Percentiles rank a stretch among this genome's conserved stretches.
Evolutionary conservation across 2,329 filamentous ascomycete genomes (phyloP).

Genomic region (Curvularia spicifera): DNA sequence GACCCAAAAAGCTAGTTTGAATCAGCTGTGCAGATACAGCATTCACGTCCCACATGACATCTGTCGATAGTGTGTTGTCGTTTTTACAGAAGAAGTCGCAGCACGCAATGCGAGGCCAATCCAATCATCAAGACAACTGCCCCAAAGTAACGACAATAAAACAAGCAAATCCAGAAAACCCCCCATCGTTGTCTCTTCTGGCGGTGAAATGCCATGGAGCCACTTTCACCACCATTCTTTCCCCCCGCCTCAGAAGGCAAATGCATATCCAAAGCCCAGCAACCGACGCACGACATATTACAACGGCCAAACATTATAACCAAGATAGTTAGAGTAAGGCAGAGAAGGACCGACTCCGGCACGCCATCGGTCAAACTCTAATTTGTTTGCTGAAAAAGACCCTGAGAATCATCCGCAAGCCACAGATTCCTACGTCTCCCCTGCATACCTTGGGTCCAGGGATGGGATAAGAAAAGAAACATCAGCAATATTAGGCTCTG

Average conservation of each 20-base stretch:
- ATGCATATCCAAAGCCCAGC: neutral
- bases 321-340: neutral
- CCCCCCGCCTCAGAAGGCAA: neutral
- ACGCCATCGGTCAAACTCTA: conserved; percentile 1
- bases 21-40: neutral
- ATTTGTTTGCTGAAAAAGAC: neutral
- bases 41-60: neutral
- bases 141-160: neutral
- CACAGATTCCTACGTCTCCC: neutral
- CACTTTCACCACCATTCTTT: neutral
- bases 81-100: no score
- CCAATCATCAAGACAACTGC: neutral
- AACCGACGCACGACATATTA: neutral
- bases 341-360: conserved; percentile 1
- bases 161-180: neutral
- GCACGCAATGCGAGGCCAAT: neutral
- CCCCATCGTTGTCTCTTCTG: neutral
- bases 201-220: neutral
- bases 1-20: neutral
- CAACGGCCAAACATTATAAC: neutral
- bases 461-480: neutral
- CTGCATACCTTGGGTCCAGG: neutral
- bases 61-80: neutral
- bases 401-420: neutral
- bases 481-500: neutral